Percentiles rank a stretch among this genome's conserved stretches.
Evolutionary conservation across 2,329 filamentous ascomycete genomes (phyloP).

Genomic region (Epichloe brachyelytri): DNA sequence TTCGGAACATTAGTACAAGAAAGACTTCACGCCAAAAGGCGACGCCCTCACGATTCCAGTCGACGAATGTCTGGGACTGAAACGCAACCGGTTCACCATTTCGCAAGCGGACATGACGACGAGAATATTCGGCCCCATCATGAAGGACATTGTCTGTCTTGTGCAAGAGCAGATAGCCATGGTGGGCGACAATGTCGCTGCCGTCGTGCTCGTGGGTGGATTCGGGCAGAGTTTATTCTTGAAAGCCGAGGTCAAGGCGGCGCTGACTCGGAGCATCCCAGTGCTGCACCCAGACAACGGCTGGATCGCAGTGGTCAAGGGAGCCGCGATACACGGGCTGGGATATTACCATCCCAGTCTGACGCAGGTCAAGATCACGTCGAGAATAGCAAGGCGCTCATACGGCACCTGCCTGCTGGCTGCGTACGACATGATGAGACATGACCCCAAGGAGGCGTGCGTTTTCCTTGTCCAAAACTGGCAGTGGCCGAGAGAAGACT

Average conservation of each 20-base stretch:
- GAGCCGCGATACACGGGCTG: constrained; percentile 32
- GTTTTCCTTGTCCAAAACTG: constrained; percentile 7
- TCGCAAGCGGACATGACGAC: constrained; percentile 51
- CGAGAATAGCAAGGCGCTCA: constrained; percentile 23
- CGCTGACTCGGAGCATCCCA: constrained; percentile 22
- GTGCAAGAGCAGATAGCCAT: constrained; percentile 28
- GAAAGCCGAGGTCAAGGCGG: constrained; percentile 25
- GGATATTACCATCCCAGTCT: constrained; percentile 17
- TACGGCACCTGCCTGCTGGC: constrained; percentile 24
- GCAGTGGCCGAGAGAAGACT: too few species aligned
- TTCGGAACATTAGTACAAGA: constrained; percentile 20
- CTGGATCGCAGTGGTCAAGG: constrained; percentile 38
- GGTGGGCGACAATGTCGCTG: constrained; percentile 21
- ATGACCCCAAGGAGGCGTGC: constrained; percentile 23
- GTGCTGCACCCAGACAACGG: constrained; percentile 35
- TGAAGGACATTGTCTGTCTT: constrained; percentile 29
- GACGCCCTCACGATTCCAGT: constrained; percentile 24
- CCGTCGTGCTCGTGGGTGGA: constrained; percentile 35
- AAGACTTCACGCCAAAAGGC: constrained; percentile 22
- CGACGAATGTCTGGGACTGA: constrained; percentile 20
- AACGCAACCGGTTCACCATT: constrained; percentile 19
- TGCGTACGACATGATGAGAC: constrained; percentile 23
- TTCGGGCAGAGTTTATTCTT: constrained; percentile 34
- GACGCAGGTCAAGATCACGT: constrained; percentile 19
- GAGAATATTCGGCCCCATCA: constrained; percentile 31